Evolutionary conservation across 139 green algal genomes (phyloP).

Genomic region (Ulvella scutata): DNA sequence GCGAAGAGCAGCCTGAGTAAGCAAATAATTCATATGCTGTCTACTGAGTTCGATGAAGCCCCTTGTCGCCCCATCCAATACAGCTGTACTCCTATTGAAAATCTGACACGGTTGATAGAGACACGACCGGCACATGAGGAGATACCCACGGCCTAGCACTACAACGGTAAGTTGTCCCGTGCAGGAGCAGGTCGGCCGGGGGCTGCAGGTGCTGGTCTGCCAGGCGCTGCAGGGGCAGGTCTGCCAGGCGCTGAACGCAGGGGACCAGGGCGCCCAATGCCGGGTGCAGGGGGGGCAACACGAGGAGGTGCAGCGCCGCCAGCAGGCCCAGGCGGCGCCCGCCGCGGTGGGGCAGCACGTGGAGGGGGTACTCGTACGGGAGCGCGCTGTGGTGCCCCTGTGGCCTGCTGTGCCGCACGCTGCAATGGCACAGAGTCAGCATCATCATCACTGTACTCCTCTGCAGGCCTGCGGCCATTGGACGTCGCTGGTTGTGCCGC

Average conservation of each 20-base stretch:
- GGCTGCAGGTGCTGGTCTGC: not conserved
- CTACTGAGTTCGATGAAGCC: too few species aligned
- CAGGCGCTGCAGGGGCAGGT: not conserved
- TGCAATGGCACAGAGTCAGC: not conserved
- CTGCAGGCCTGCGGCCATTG: not conserved
- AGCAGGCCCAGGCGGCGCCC: not conserved
- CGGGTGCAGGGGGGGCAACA: not conserved
- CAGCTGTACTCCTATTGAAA: too few species aligned
- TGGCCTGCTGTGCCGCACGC: not conserved
- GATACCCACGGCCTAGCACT: too few species aligned
- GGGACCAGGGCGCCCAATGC: not conserved
- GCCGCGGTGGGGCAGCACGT: not conserved
- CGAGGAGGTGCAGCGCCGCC: not conserved
- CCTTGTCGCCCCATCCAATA: too few species aligned
- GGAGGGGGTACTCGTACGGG: not conserved
- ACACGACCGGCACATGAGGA: too few species aligned
- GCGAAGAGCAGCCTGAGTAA: too few species aligned
- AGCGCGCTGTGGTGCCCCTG: not conserved
- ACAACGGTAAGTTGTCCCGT: not conserved
- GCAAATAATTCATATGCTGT: too few species aligned
- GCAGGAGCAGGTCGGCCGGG: not conserved
- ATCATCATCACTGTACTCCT: not conserved
- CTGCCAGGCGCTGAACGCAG: not conserved
- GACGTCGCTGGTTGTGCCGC: not conserved
- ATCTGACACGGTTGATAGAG: too few species aligned